A percentile compares a stretch with the other conserved stretches of the same genome.
These are phyloP conservation scores for Pyricularia grisea DNA, from an alignment of 2,329 filamentous ascomycete species.

Conservation along the genomic window DNA sequence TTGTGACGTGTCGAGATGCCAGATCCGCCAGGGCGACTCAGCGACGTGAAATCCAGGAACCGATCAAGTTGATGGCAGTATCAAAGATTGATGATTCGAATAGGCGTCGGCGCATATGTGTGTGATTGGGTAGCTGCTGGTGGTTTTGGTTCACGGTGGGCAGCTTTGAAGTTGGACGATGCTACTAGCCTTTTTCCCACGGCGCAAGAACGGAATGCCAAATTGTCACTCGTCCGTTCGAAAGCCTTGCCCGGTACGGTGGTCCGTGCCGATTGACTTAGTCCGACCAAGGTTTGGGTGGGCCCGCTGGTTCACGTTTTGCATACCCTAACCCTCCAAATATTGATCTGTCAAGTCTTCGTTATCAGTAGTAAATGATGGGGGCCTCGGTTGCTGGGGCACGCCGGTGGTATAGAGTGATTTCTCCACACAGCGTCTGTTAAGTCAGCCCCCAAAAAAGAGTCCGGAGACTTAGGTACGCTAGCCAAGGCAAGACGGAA, in stretches of 20 bases:
- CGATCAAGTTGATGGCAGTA: background rate
- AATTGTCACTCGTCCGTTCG: background rate
- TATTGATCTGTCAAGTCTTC: background rate
- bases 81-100: background rate
- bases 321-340: background rate
- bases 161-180: background rate
- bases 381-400: background rate
- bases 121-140: background rate
- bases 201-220: conserved; percentile 1
- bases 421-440: background rate
- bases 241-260: conserved; percentile 1
- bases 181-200: background rate
- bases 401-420: background rate
- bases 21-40: background rate
- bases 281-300: background rate
- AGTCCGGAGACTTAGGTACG: background rate
- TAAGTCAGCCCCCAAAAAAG: background rate
- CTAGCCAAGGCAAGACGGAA: background rate
- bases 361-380: background rate
- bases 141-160: background rate
- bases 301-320: background rate
- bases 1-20: background rate
- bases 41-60: background rate
- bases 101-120: background rate
- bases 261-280: background rate